phyloP scores from a whole-genome alignment of 148 eudicot species.

The Linanthus parryae region DNA sequence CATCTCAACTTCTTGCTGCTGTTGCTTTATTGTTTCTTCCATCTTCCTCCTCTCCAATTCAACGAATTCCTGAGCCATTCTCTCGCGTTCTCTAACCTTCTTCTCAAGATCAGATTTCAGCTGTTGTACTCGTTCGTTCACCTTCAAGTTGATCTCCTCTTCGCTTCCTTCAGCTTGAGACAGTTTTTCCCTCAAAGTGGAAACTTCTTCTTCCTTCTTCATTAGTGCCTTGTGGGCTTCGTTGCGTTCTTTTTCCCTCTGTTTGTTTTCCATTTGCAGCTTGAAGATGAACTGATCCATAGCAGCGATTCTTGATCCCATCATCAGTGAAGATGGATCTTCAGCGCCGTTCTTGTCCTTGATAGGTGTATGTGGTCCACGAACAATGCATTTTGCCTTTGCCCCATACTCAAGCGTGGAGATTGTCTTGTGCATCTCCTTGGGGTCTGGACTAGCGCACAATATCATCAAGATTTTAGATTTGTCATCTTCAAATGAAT shows the following conservation, averaged over 20 bases:
- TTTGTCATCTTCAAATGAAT: slow-evolving; percentile 94
- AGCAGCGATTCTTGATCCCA: slow-evolving; percentile 78
- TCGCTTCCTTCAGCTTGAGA: slow-evolving; percentile 48
- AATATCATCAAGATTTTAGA: slow-evolving; percentile 93
- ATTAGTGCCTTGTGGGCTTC: slow-evolving; percentile 69
- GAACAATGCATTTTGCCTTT: slow-evolving; percentile 91
- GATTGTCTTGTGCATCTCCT: slow-evolving; percentile 88
- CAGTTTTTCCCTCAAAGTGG: slow-evolving; percentile 59
- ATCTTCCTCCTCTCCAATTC: slow-evolving; percentile 78
- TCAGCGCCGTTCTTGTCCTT: slow-evolving; percentile 53
- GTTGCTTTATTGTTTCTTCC: slow-evolving; percentile 68
- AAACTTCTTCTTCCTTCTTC: slow-evolving; percentile 79
- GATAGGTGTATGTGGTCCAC: slow-evolving; percentile 77
- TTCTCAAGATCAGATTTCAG: slow-evolving; percentile 59
- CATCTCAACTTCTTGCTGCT: slow-evolving; percentile 65
- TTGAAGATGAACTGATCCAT: slow-evolving; percentile 87
- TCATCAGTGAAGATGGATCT: slow-evolving; percentile 59
- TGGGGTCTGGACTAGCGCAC: slow-evolving; percentile 94
- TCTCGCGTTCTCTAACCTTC: slow-evolving; percentile 65
- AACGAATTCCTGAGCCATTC: slow-evolving; percentile 68
- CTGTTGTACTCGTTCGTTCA: slow-evolving; percentile 50
- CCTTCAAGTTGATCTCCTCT: slow-evolving; percentile 71
- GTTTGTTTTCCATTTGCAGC: slow-evolving; percentile 79
- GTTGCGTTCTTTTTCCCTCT: slow-evolving; percentile 66
- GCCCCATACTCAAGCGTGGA: slow-evolving; percentile 96